phyloP scores from a whole-genome alignment of 768 basidiomycete genomes.

The Agaricus blazei region DNA sequence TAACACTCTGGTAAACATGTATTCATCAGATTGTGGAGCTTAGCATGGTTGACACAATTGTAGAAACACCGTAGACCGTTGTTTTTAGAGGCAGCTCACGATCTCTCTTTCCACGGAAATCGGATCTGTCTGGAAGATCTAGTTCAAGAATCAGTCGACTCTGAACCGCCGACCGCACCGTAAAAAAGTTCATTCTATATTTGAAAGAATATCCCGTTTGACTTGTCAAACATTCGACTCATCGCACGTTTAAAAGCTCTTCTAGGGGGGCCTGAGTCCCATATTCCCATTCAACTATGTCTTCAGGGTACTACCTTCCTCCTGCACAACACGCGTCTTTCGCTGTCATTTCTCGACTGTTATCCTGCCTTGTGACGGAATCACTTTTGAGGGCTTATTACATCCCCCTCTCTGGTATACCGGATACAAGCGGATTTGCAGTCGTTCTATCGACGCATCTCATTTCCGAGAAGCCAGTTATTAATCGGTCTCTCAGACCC shows the following conservation, averaged over 20 bases:
- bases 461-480: constrained; percentile 19
- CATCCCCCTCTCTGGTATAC: constrained; percentile 22
- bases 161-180: constrained; percentile 4
- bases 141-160: background rate
- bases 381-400: constrained; percentile 39
- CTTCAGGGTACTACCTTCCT: constrained; percentile 29
- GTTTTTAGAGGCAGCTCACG: constrained; percentile 1
- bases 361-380: constrained; percentile 47
- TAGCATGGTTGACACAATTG: background rate
- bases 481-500: constrained; percentile 27
- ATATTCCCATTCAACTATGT: constrained; percentile 21
- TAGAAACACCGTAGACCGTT: background rate
- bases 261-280: background rate
- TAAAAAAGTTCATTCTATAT: background rate
- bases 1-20: background rate
- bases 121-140: constrained; percentile 8
- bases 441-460: constrained; percentile 33
- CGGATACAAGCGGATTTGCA: constrained; percentile 27
- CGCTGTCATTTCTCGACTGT: constrained; percentile 42
- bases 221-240: background rate
- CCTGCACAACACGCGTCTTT: constrained; percentile 35
- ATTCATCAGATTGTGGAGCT: background rate
- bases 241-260: constrained; percentile 18
- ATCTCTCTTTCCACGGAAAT: constrained; percentile 3
- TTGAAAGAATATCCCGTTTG: background rate